Percentiles rank a stretch among this genome's conserved stretches.
Conservation (phyloP, 2,329 filamentous ascomycete genomes). For the Monilinia laxa region DNA sequence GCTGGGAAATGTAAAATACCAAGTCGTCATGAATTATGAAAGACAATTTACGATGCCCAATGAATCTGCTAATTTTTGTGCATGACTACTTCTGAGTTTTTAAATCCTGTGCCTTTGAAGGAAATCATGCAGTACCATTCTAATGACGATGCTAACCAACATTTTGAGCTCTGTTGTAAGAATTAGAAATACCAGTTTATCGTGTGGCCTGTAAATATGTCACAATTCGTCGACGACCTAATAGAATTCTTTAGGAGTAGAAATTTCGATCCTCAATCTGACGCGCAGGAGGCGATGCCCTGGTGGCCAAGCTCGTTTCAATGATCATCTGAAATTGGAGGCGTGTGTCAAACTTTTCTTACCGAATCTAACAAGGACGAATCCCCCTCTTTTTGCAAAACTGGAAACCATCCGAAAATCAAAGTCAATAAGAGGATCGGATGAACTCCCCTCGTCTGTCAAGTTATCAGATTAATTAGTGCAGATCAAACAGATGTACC, state of each 20-base stretch:
- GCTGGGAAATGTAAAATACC: constrained; percentile 38
- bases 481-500: constrained; percentile 2
- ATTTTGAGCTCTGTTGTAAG: background rate
- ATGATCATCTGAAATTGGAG: constrained; percentile 19
- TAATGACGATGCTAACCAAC: background rate
- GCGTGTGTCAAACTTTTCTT: constrained; percentile 5
- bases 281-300: constrained; percentile 12
- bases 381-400: background rate
- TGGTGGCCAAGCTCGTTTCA: constrained; percentile 16
- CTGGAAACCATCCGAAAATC: constrained; percentile 7
- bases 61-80: background rate
- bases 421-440: constrained; percentile 18
- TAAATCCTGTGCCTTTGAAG: background rate
- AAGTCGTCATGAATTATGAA: constrained; percentile 27
- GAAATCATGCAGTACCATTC: background rate
- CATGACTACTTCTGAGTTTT: background rate
- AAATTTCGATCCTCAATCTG: constrained; percentile 1
- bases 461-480: background rate
- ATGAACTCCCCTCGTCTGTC: background rate
- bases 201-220: background rate
- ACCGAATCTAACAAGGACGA: background rate
- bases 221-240: background rate
- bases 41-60: constrained; percentile 20
- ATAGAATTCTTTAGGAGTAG: background rate
- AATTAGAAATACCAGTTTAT: background rate